These are phyloP conservation scores for Colletotrichum tropicale DNA, from an alignment of 2,329 filamentous ascomycete genomes.

Conservation along the genomic window DNA sequence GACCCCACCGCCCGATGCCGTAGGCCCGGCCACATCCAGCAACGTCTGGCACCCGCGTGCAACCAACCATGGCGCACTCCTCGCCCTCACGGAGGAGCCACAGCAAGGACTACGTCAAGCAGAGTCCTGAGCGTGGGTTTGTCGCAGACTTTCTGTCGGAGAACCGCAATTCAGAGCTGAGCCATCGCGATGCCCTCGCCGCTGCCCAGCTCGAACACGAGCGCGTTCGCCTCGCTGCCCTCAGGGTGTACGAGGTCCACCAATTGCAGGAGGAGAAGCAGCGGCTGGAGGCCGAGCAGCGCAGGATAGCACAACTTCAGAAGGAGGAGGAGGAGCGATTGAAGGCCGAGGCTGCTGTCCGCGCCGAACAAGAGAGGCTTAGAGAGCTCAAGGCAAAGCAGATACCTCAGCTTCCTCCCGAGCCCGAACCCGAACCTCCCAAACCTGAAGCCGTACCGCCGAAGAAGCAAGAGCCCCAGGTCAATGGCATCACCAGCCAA, in stretches of 20 bases:
- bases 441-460: constrained; percentile 25
- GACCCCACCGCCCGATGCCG: constrained; percentile 16
- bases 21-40: constrained; percentile 5
- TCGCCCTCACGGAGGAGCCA: constrained; percentile 41
- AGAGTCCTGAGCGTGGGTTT: constrained; percentile 49
- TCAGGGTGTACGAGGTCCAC: constrained; percentile 53
- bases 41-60: background rate
- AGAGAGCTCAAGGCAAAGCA: constrained; percentile 50
- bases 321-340: constrained; percentile 51
- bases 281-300: constrained; percentile 45
- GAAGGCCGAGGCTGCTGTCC: constrained; percentile 46
- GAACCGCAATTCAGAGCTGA: constrained; percentile 64
- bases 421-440: constrained; percentile 33
- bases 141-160: constrained; percentile 66
- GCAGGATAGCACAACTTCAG: constrained; percentile 47
- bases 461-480: constrained; percentile 21
- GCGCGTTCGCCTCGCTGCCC: constrained; percentile 59
- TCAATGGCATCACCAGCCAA: constrained; percentile 24
- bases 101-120: constrained; percentile 36
- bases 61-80: constrained; percentile 45
- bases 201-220: constrained; percentile 71
- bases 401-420: constrained; percentile 46
- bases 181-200: constrained; percentile 69
- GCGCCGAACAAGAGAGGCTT: constrained; percentile 52
- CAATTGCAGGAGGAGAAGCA: constrained; percentile 49